phyloP scores from a whole-genome alignment of 352 stramenopile genomes.

The Phytophthora citrophthora region DNA sequence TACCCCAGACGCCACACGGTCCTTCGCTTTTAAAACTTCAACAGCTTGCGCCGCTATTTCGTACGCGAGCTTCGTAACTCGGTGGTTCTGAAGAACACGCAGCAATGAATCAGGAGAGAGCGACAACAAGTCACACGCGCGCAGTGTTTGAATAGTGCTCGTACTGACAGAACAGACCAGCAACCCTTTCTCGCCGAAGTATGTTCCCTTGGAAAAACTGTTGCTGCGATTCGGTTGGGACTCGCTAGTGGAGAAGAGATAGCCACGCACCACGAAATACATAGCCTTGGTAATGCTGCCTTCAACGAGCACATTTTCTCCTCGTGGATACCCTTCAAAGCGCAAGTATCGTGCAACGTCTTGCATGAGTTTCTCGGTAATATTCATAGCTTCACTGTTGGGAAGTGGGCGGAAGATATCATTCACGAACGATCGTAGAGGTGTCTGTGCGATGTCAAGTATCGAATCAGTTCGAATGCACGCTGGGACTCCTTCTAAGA shows the following conservation, averaged over 20 bases:
- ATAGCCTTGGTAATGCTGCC: slow-evolving; percentile 69
- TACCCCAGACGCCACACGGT: slow-evolving; percentile 9
- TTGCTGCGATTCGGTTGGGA: slow-evolving; percentile 29
- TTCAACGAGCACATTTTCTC: slow-evolving; percentile 67
- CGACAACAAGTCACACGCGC: slow-evolving; percentile 65
- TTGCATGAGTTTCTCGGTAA: slow-evolving; percentile 40
- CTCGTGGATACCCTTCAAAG: slow-evolving; percentile 70
- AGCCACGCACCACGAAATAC: slow-evolving; percentile 71
- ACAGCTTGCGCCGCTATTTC: slow-evolving; percentile 43
- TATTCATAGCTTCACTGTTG: slow-evolving; percentile 22
- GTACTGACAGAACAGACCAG: slow-evolving; percentile 57
- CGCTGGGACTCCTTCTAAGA: slow-evolving; percentile 57
- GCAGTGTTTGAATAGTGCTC: slow-evolving; percentile 55
- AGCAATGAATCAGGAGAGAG: slow-evolving; percentile 50
- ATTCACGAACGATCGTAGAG: slow-evolving; percentile 45
- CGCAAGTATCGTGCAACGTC: slow-evolving; percentile 50
- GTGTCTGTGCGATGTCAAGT: slow-evolving; percentile 48
- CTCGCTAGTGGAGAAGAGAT: slow-evolving; percentile 43
- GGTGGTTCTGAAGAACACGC: slow-evolving; percentile 47
- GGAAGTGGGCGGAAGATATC: slow-evolving; percentile 54
- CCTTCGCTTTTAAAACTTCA: slow-evolving; percentile 22
- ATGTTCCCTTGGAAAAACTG: slow-evolving; percentile 56
- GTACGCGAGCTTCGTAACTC: slow-evolving; percentile 47
- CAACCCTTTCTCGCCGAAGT: slow-evolving; percentile 67
- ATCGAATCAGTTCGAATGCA: slow-evolving; percentile 61